Evolutionary conservation across 73 alveolate species (phyloP).

Genomic region (Blepharisma stoltei): DNA sequence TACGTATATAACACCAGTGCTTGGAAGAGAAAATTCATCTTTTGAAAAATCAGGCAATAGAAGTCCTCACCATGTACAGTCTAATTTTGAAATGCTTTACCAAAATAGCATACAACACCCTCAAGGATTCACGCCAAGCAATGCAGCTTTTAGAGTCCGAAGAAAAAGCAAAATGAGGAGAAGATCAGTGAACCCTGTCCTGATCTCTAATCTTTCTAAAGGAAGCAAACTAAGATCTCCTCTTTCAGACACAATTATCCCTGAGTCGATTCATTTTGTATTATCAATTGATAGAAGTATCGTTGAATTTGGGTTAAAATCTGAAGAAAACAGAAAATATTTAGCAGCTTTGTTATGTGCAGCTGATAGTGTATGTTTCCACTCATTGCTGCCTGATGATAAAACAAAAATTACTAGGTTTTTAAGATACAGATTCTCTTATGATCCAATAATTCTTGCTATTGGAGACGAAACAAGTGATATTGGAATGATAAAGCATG

Average conservation of each 20-base stretch:
- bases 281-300: background rate
- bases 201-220: background rate
- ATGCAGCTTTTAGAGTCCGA: no score
- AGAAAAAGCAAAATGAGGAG: no score
- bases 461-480: background rate
- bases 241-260: background rate
- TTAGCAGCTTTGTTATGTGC: background rate
- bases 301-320: background rate
- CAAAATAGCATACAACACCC: background rate
- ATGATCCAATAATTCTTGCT: slow-evolving; percentile 3
- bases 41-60: background rate
- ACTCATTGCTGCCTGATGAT: background rate
- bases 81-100: background rate
- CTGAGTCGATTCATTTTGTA: background rate
- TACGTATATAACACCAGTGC: background rate
- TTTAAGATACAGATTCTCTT: background rate
- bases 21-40: background rate
- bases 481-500: background rate
- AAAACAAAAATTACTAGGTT: background rate
- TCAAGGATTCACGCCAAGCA: background rate
- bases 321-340: background rate
- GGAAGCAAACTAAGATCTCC: background rate
- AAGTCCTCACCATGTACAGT: background rate
- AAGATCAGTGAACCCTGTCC: background rate
- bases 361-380: background rate